Evolutionary conservation across 2,329 filamentous ascomycete species (phyloP), one percentile per base, ranked within the genome.

Genomic region (Thielaviopsis ethacetica): DNA sequence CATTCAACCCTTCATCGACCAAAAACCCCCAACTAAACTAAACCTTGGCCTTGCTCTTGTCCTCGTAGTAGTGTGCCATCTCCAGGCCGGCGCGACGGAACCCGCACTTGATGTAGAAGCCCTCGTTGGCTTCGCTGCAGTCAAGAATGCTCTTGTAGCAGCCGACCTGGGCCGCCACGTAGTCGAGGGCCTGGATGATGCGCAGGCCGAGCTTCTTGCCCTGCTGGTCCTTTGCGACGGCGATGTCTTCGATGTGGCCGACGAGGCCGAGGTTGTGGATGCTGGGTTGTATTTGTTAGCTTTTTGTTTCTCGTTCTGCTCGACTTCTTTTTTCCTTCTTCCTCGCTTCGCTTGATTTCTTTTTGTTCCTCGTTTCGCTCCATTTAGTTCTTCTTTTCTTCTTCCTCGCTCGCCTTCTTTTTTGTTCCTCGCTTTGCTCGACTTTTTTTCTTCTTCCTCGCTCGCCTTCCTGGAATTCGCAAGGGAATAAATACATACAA

Each of bases 111-210:
- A 95, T 79, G 71, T 98, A 98, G 76, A 98, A 97, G 22, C 91
- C 91, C 72, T 95, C 90, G 70, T 97, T 98, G 66, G 86, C 82
- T 72, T 96, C 91, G 64, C 87, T 94, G 76, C 93, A 98, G 72
- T 97, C 91, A 64, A 97, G 80, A 65, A 98, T 97, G 64, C 84
- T 90, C 85, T 93, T 97, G 74, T 97, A 97, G 73, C 91, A 97
- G 59, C 91, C 93, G 60, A 93, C 84, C 69, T 89, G 81, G 69
- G 88, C 83, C 59, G 91, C 90, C 62, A 97, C 84, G 69, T 79
- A 86, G 72, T 97, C 91, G 68, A 98, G 79, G 7, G 91, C 90
- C 74, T 97, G 88, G 67, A 97, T 97, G 65, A 97, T 85, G 65
- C 89, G 81, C 68, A 96, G 75, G 4, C 93, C 93, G 51, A 97